Evolutionary conservation across 805 yeast species (phyloP).

Genomic region (Danielozyma ontarioensis): DNA sequence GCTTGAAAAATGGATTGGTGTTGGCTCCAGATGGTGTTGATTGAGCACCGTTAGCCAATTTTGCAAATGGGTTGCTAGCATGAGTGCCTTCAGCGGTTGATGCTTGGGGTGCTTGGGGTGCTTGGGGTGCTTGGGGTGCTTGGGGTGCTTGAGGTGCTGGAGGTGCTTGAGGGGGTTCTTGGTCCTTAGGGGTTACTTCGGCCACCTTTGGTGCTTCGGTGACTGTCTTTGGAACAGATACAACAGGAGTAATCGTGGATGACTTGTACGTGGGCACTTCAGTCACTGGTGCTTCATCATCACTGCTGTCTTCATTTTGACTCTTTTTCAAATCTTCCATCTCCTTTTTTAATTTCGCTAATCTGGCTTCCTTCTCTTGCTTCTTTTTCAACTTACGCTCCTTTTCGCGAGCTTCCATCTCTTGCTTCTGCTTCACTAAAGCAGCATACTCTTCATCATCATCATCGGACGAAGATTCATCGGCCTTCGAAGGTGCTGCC

Average conservation of each 20-base stretch:
- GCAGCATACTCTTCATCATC: slow-evolving; percentile 47
- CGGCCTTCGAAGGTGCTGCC: slow-evolving; percentile 4
- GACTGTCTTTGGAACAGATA: not conserved
- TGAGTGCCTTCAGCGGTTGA: too few species aligned
- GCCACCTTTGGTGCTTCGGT: not conserved
- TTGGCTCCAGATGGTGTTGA: slow-evolving; percentile 9
- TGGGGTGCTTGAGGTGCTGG: slow-evolving; percentile 1
- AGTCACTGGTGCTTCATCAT: slow-evolving; percentile 22
- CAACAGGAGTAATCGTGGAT: slow-evolving; percentile 1
- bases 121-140: slow-evolving; percentile 21
- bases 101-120: not conserved
- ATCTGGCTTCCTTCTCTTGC: slow-evolving; percentile 54
- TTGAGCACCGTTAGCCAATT: slow-evolving; percentile 8
- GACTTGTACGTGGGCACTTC: slow-evolving; percentile 18
- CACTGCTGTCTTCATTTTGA: slow-evolving; percentile 18
- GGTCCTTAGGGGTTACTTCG: not conserved
- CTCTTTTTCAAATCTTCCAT: slow-evolving; percentile 47
- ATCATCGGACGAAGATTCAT: slow-evolving; percentile 21
- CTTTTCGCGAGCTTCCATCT: slow-evolving; percentile 38
- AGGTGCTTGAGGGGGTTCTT: slow-evolving; percentile 5
- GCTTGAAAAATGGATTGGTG: slow-evolving; percentile 60
- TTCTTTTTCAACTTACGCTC: slow-evolving; percentile 47
- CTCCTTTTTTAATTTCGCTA: slow-evolving; percentile 54
- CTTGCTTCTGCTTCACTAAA: slow-evolving; percentile 39
- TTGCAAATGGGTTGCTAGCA: slow-evolving; percentile 47